phyloP scores from a whole-genome alignment of 1,284 basidiomycete species.

The Rhodotorula sp. region DNA sequence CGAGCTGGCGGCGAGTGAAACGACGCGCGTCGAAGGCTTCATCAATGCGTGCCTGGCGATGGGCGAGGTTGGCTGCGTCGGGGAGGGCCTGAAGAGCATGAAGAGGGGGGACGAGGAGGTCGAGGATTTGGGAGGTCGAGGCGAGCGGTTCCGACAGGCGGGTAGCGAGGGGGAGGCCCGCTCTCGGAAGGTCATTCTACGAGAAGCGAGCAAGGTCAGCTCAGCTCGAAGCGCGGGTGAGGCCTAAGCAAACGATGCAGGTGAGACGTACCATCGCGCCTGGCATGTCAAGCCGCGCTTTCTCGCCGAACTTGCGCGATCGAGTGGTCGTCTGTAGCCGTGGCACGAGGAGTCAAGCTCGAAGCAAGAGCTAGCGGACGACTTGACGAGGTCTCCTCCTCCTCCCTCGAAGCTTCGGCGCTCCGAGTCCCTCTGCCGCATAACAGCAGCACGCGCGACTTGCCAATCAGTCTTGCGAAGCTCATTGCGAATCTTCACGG shows the following conservation, averaged over 20 bases:
- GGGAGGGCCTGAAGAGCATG: slow-evolving; percentile 62
- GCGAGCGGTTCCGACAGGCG: slow-evolving; percentile 53
- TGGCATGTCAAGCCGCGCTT: background rate
- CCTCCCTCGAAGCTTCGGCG: too few species aligned
- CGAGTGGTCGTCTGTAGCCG: too few species aligned
- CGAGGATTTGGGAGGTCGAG: slow-evolving; percentile 59
- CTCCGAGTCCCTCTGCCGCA: too few species aligned
- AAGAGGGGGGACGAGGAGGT: slow-evolving; percentile 63
- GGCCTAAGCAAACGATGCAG: background rate
- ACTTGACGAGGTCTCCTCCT: too few species aligned
- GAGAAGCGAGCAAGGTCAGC: background rate
- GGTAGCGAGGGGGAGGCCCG: background rate
- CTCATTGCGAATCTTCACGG: too few species aligned
- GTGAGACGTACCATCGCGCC: background rate
- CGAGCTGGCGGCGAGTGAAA: slow-evolving; percentile 34
- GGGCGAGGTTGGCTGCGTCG: slow-evolving; percentile 40
- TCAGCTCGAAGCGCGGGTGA: background rate
- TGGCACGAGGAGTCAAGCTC: too few species aligned
- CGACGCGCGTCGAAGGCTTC: slow-evolving; percentile 53
- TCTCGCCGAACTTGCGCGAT: too few species aligned
- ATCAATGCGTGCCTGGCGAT: slow-evolving; percentile 51
- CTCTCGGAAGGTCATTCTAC: background rate
- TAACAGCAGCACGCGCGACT: too few species aligned
- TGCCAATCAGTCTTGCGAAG: too few species aligned
- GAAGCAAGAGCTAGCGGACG: too few species aligned